phyloP scores from a whole-genome alignment of 1,284 basidiomycete species.

The Marasmius oreades region DNA sequence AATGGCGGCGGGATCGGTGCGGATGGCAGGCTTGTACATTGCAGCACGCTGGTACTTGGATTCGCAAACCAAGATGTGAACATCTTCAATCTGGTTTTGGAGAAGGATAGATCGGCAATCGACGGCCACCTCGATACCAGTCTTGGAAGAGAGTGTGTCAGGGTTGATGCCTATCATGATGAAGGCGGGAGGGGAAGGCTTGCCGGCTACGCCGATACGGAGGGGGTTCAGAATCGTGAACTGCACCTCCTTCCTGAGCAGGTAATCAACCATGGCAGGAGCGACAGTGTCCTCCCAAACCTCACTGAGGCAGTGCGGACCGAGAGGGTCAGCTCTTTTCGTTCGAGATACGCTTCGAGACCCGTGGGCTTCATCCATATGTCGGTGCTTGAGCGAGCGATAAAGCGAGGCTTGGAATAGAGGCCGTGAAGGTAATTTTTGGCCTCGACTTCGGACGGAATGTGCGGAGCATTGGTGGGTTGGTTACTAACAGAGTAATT shows the following conservation, averaged over 20 bases:
- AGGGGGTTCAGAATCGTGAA: conserved; percentile 18
- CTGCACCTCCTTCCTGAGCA: conserved; percentile 18
- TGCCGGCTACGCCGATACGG: conserved; percentile 17
- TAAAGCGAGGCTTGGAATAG: conserved; percentile 19
- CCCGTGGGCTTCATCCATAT: conserved; percentile 24
- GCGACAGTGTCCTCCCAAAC: conserved; percentile 15
- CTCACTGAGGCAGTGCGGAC: conserved; percentile 23
- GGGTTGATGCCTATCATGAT: conserved; percentile 28
- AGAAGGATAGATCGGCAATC: conserved; percentile 22
- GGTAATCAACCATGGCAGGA: conserved; percentile 13
- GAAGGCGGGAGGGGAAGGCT: conserved; percentile 18
- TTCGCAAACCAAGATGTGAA: conserved; percentile 31
- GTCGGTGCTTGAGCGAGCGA: conserved; percentile 26
- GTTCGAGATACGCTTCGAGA: conserved; percentile 22
- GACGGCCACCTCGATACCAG: conserved; percentile 22
- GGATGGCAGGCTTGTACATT: conserved; percentile 23
- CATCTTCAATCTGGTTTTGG: conserved; percentile 18
- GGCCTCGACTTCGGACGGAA: neutral
- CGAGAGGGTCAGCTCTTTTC: conserved; percentile 21
- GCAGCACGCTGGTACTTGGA: conserved; percentile 22
- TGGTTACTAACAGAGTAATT: no score
- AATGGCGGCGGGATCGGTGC: conserved; percentile 17
- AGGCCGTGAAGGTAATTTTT: conserved; percentile 19
- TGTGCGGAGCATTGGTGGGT: no score
- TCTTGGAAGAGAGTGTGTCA: conserved; percentile 22